Conservation (phyloP, 2,329 filamentous ascomycete genomes). For the Hypoxylon sp. region DNA sequence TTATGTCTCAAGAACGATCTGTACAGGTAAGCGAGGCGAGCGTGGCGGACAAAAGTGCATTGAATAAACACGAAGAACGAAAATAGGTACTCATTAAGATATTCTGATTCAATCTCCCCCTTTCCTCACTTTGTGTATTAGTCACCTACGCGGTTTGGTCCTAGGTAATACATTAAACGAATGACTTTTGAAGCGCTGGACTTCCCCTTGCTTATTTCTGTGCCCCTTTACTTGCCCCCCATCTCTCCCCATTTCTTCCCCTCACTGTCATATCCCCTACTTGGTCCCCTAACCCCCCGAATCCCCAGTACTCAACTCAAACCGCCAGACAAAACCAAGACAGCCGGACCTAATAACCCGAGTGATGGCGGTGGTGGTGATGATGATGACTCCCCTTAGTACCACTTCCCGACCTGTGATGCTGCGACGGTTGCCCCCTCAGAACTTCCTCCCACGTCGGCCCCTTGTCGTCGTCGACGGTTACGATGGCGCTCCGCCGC, state of each 20-base stretch:
- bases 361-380: slow-evolving; percentile 18
- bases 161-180: slow-evolving; percentile 21
- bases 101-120: slow-evolving; percentile 18
- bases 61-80: not conserved
- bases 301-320: not conserved
- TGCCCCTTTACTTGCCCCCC: not conserved
- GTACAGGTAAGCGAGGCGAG: not conserved
- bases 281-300: not conserved
- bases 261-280: not conserved
- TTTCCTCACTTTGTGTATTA: not conserved
- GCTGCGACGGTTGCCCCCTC: slow-evolving; percentile 25
- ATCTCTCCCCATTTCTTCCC: not conserved
- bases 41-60: not conserved
- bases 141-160: not conserved
- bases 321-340: not conserved
- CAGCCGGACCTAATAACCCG: not conserved
- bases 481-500: slow-evolving; percentile 6
- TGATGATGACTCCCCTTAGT: slow-evolving; percentile 23
- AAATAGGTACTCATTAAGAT: not conserved
- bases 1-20: not conserved
- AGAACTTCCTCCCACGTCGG: slow-evolving; percentile 52
- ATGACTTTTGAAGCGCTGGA: not conserved
- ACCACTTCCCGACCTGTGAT: slow-evolving; percentile 18
- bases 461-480: slow-evolving; percentile 42
- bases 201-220: not conserved